Evolutionary conservation across 257 asterid genomes (phyloP), one percentile per base, ranked within the genome.

Genomic region (Buddleja alternifolia): DNA sequence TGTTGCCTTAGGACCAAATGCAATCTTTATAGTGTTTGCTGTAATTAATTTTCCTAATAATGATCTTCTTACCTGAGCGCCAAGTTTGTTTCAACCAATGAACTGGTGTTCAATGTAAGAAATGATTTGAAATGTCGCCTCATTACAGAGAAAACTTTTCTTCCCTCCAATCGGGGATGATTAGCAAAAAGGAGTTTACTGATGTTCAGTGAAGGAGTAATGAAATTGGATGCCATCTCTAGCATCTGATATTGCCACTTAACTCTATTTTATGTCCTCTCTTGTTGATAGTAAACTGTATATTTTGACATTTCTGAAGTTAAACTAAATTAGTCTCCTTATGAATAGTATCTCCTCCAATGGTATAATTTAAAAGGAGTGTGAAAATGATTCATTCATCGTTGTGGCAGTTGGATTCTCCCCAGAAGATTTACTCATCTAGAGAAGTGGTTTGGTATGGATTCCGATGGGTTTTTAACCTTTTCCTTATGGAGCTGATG

Each of bases 401-500:
- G 68, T 75, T 73, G 45, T 71, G 75, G 80, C 92, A 93, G 97
- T 78, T 94, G 77, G 96, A 83, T 72, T 78, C 82, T 78, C 84
- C 96, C 66, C 99, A 89, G 76, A 84, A 77, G 41, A 83, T 80
- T 54, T 80, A 85, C 74, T 83, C 90, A 74, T 67, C 83, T 16
- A 48, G 60, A 73, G 88, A 83, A 45, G 92, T 91, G 66, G 84
- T 76, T 55, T 84, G 76, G 86, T 93, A 93, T 75, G 97, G 97
- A 72, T 52, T 86, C 32, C 96, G 97, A 29, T 93, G 96, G 96
- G 50, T 75, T 57, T 82, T 84, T 60, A 74, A 96, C 77, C 69
- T 90, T 83, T 72, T 75, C 77, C 82, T 93, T 1, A 87, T 93
- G 99, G 99, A 93, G 70, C 63, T 85, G 72, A 85, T 88, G 91